Conservation (phyloP, 2,329 filamentous ascomycete genomes). For the Mycosphaerelloides madeirae region DNA sequence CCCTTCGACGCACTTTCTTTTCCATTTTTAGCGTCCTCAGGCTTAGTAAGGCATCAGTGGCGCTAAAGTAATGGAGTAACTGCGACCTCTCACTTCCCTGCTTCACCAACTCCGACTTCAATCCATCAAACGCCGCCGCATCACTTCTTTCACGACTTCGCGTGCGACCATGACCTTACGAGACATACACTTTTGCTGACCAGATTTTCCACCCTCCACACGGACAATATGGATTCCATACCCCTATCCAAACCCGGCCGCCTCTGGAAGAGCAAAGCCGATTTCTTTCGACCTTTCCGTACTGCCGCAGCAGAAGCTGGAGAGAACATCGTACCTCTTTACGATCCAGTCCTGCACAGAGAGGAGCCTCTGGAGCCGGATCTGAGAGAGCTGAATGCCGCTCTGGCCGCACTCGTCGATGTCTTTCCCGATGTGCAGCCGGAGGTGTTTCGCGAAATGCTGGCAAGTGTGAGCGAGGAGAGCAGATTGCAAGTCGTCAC, state of each 20-base stretch:
- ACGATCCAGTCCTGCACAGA: constrained; percentile 20
- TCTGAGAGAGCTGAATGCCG: constrained; percentile 64
- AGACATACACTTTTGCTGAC: no score
- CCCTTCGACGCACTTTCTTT: no score
- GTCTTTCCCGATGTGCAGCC: constrained; percentile 78
- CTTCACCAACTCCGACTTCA: no score
- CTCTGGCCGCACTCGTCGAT: constrained; percentile 62
- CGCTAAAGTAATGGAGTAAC: no score
- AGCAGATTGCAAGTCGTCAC: constrained; percentile 73
- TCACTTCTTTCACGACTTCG: no score
- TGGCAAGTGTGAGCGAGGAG: constrained; percentile 68
- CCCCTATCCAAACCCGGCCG: constrained; percentile 21
- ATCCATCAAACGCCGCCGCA: no score
- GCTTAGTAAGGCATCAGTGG: no score
- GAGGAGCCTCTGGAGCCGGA: constrained; percentile 48
- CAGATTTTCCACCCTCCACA: no score
- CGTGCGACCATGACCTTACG: no score
- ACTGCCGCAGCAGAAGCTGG: constrained; percentile 19
- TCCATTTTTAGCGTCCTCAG: no score
- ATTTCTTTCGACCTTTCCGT: constrained; percentile 32
- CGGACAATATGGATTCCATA: constrained; percentile 25
- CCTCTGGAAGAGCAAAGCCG: constrained; percentile 31
- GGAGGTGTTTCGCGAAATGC: constrained; percentile 78
- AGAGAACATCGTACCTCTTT: constrained; percentile 26
- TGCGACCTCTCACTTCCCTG: no score